These are phyloP conservation scores for Podospora anserina DNA, from an alignment of 495 filamentous ascomycete species.

Conservation along the genomic window DNA sequence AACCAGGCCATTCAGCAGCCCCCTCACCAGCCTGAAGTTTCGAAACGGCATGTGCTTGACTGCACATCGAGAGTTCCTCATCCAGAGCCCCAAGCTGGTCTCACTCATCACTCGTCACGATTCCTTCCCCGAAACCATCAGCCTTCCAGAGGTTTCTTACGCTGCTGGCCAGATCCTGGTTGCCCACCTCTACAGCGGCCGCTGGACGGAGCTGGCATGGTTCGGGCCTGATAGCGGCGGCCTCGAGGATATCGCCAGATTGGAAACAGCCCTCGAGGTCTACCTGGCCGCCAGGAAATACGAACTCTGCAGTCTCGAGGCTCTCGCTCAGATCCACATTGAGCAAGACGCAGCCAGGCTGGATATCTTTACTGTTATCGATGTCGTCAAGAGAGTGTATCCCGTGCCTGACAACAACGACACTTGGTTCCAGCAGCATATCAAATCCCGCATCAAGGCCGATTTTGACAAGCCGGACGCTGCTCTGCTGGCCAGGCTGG, in stretches of 20 bases:
- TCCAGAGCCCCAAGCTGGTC: conserved; percentile 15
- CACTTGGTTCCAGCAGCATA: conserved; percentile 22
- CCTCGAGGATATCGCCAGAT: neutral
- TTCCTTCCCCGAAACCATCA: conserved; percentile 3
- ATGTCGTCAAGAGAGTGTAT: conserved; percentile 17
- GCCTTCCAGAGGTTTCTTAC: conserved; percentile 16
- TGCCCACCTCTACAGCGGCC: conserved; percentile 23
- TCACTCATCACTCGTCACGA: conserved; percentile 8
- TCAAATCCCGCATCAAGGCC: conserved; percentile 21
- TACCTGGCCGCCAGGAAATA: conserved; percentile 17
- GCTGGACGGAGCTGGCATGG: neutral
- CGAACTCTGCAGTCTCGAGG: conserved; percentile 19
- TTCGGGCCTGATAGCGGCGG: neutral
- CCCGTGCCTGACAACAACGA: conserved; percentile 19
- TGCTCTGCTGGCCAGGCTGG: too few relatives aligned
- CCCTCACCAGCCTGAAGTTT: conserved; percentile 21
- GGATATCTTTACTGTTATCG: conserved; percentile 23
- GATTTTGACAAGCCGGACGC: conserved; percentile 13
- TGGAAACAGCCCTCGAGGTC: conserved; percentile 18
- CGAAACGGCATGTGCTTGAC: conserved; percentile 13
- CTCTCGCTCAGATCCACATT: conserved; percentile 18
- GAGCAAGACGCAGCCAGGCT: conserved; percentile 13
- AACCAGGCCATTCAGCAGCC: conserved; percentile 28
- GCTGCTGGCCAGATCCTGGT: conserved; percentile 32
- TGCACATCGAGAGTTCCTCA: conserved; percentile 21